Base-by-base conservation (phyloP, 106 monocot species). In the Dendrobium catenatum region DNA sequence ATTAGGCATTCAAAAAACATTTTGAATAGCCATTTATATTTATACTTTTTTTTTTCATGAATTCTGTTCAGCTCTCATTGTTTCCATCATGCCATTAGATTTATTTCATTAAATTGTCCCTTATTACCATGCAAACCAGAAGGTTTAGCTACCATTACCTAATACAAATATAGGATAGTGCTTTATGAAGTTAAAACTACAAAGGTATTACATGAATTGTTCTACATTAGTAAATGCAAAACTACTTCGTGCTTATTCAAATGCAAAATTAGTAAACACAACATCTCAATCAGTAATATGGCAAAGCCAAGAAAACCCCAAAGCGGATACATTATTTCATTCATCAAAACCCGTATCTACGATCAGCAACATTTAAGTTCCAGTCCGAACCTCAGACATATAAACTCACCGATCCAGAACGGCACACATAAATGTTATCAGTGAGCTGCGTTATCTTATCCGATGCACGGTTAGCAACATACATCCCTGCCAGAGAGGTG, bases 341-440 rank as follows among this genome's bases (percentile, higher is more conserved):
- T 19, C 4, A 5, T 66, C 64, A 22, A 66, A 66, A 26, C 64
- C 6, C 72, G 5, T 2, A 11, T 40, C 15, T 33, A 11, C 40
- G 6, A 27, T 15, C 6, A 33, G 33, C 16, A 0, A 72, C 29
- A 44, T 6, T 22, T n/a, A 61, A 74, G 43, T 44, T 44, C n/a
- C 7, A 74, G 6, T 42, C n/a, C 42, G n/a, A 51, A 76, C 2
- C 47, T 19, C 9, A 3, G 26, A 27, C 44, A 75, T 75, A 47
- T 37, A 19, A 43, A 49, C 76, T 84, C 76, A 84, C 84, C 67
- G 84, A 84, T 76, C 84, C 84, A 64, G 84, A 84, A 18, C 84
- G 80, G 80, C 84, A 84, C 40, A 84, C 84, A 19, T 84, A 84
- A 55, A 84, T 80, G 80, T 80, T 84, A 55, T 84, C 84, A 1